Conservation (phyloP, 805 yeast species). For the Candida oleophila region DNA sequence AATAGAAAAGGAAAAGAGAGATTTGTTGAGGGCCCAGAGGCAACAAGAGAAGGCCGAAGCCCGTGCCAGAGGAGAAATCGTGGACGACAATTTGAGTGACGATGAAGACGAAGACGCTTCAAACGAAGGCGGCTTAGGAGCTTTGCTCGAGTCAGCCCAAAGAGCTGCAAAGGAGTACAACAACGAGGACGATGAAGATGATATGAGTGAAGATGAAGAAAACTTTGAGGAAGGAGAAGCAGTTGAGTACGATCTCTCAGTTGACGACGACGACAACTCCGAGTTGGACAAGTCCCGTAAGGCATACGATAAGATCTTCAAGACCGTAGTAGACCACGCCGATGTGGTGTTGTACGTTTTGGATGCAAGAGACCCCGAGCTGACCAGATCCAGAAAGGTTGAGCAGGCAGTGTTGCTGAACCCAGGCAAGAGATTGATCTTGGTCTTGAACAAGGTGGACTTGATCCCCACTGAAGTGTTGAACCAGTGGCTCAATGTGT, state of each 20-base stretch:
- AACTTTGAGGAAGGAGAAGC: slow-evolving; percentile 32
- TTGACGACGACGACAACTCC: slow-evolving; percentile 36
- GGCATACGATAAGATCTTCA: slow-evolving; percentile 92
- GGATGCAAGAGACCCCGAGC: slow-evolving; percentile 97
- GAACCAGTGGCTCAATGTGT: slow-evolving; percentile 77
- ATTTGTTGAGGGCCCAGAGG: slow-evolving; percentile 47
- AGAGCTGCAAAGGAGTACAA: slow-evolving; percentile 76
- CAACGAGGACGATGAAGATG: slow-evolving; percentile 47
- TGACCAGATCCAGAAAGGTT: slow-evolving; percentile 86
- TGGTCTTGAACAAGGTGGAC: slow-evolving; percentile 89
- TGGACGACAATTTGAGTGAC: slow-evolving; percentile 35
- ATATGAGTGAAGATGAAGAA: slow-evolving; percentile 26
- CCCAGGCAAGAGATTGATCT: slow-evolving; percentile 79
- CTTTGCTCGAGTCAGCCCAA: slow-evolving; percentile 87
- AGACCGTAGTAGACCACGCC: slow-evolving; percentile 86
- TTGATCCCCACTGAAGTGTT: slow-evolving; percentile 83
- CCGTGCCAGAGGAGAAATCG: slow-evolving; percentile 35
- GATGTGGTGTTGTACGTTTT: slow-evolving; percentile 91
- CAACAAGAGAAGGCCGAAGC: slow-evolving; percentile 46
- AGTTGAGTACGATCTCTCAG: slow-evolving; percentile 45
- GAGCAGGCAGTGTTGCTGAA: slow-evolving; percentile 84
- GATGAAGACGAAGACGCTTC: slow-evolving; percentile 40
- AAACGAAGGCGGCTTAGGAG: slow-evolving; percentile 61
- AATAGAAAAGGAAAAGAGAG: slow-evolving; percentile 54
- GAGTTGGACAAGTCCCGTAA: slow-evolving; percentile 76